Conservation (phyloP, 1,284 basidiomycete species). For the Cryptococcus deneoformans region DNA sequence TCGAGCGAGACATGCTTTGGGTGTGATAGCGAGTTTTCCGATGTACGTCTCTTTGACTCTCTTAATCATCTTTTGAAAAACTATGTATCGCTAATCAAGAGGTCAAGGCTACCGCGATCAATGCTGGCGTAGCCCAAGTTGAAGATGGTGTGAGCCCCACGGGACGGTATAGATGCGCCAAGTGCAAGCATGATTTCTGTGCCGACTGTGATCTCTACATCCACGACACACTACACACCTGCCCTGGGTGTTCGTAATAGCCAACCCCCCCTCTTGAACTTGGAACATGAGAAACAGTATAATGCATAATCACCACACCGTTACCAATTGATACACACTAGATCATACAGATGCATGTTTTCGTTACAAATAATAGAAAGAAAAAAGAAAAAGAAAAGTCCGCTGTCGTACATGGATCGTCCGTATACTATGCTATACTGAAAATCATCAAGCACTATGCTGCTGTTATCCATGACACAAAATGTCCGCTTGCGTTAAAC, state of each 20-base stretch:
- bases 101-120: slow-evolving; percentile 12
- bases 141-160: slow-evolving; percentile 69
- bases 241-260: slow-evolving; percentile 58
- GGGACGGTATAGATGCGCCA: slow-evolving; percentile 62
- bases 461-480: too few species aligned
- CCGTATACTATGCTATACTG: too few species aligned
- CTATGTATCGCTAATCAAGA: neutral
- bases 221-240: slow-evolving; percentile 69
- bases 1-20: slow-evolving; percentile 60
- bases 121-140: slow-evolving; percentile 45
- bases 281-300: too few species aligned
- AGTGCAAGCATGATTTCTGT: slow-evolving; percentile 57
- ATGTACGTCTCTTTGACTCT: slow-evolving; percentile 31
- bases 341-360: neutral
- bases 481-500: too few species aligned
- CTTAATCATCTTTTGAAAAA: neutral
- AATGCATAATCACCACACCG: too few species aligned
- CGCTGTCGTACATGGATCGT: too few species aligned
- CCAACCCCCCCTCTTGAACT: too few species aligned
- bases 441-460: too few species aligned
- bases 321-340: neutral
- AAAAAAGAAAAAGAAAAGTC: too few species aligned
- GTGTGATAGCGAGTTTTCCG: slow-evolving; percentile 64
- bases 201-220: slow-evolving; percentile 72
- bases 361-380: too few species aligned